A percentile compares a stretch with the other conserved stretches of the same genome.
Evolutionary conservation across 2,329 filamentous ascomycete species (phyloP).

Genomic region (Fusarium acutatum): DNA sequence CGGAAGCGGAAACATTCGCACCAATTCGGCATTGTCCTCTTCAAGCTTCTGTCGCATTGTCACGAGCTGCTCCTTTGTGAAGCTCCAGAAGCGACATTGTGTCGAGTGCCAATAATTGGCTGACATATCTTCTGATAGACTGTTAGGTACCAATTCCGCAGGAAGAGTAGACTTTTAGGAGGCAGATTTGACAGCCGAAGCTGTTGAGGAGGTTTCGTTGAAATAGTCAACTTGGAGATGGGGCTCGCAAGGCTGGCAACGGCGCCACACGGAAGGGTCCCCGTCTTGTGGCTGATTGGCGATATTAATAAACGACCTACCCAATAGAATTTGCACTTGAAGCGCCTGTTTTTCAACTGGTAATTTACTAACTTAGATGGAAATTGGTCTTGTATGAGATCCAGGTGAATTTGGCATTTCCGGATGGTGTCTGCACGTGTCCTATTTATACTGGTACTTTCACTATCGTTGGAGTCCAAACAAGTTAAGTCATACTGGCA

Average conservation of each 20-base stretch:
- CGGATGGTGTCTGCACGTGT: not conserved
- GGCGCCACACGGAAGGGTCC: slow-evolving; percentile 13
- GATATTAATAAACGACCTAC: slow-evolving; percentile 3
- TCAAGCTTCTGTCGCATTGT: slow-evolving; percentile 79
- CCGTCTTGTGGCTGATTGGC: slow-evolving; percentile 29
- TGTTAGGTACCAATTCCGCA: slow-evolving; percentile 6
- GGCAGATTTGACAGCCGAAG: not conserved
- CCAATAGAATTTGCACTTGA: not conserved
- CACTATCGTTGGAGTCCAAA: not conserved
- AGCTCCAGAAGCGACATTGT: slow-evolving; percentile 90
- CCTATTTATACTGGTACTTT: not conserved
- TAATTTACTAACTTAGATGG: not conserved
- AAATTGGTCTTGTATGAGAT: not conserved
- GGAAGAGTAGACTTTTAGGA: not conserved
- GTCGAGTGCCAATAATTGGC: slow-evolving; percentile 98
- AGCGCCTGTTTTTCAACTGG: not conserved
- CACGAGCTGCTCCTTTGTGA: slow-evolving; percentile 81
- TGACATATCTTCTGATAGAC: slow-evolving; percentile 68
- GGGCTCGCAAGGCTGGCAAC: slow-evolving; percentile 21
- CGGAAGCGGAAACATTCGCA: slow-evolving; percentile 83
- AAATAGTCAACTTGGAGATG: not conserved
- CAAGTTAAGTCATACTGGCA: not conserved
- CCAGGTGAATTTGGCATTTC: not conserved
- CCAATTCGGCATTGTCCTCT: slow-evolving; percentile 76
- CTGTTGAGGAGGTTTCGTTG: slow-evolving; percentile 13